A percentile compares a stretch with the other conserved stretches of the same genome.
These are phyloP conservation scores for Fusarium lateritium DNA, from an alignment of 2,329 filamentous ascomycete genomes.

Conservation along the genomic window DNA sequence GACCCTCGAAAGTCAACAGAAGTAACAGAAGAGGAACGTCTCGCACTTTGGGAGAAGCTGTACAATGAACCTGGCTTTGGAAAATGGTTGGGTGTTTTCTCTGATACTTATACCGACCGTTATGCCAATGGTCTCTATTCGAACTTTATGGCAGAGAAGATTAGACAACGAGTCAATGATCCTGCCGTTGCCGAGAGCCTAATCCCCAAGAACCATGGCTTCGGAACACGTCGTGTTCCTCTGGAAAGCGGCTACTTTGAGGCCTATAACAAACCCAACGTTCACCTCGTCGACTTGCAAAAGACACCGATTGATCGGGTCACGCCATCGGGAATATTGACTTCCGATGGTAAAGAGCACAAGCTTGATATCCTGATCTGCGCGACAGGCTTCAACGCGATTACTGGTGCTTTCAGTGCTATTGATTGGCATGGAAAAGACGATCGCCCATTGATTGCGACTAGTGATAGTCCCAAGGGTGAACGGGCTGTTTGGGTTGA, in stretches of 20 bases:
- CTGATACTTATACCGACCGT: slow-evolving; percentile 36
- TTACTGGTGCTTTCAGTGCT: slow-evolving; percentile 33
- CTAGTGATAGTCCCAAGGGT: slow-evolving; percentile 15
- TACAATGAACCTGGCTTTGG: slow-evolving; percentile 30
- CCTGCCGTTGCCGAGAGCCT: slow-evolving; percentile 23
- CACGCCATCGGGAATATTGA: slow-evolving; percentile 15
- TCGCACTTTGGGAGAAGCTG: slow-evolving; percentile 30
- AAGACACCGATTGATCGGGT: slow-evolving; percentile 23
- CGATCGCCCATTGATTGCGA: slow-evolving; percentile 19
- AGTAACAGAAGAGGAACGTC: slow-evolving; percentile 15
- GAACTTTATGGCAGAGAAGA: slow-evolving; percentile 36
- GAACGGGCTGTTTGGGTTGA: slow-evolving; percentile 38
- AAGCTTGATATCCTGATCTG: slow-evolving; percentile 38
- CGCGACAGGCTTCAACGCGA: slow-evolving; percentile 39
- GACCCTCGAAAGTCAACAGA: slow-evolving; percentile 38
- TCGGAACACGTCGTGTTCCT: slow-evolving; percentile 6
- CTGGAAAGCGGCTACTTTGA: slow-evolving; percentile 29
- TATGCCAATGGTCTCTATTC: slow-evolving; percentile 36
- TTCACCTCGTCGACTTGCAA: slow-evolving; percentile 30
- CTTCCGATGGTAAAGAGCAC: slow-evolving; percentile 18
- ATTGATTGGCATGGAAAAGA: slow-evolving; percentile 40
- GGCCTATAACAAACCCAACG: slow-evolving; percentile 18
- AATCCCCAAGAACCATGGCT: slow-evolving; percentile 32
- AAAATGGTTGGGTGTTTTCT: slow-evolving; percentile 39
- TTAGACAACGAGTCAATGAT: slow-evolving; percentile 21